phyloP scores from a whole-genome alignment of 129 eudicot genomes.

The Escallonia herrerae region DNA sequence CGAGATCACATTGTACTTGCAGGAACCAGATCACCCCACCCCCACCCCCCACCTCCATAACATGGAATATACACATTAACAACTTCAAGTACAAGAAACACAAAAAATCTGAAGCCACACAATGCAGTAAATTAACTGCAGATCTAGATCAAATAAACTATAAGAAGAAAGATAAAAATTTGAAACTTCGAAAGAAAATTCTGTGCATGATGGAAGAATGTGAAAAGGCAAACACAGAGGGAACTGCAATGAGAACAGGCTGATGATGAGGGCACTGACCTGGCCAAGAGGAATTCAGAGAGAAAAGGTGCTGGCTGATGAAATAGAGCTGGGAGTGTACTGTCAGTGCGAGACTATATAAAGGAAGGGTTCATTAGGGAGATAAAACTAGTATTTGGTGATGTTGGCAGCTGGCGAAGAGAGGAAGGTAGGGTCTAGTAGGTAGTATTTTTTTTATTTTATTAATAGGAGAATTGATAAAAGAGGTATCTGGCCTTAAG shows the following conservation, averaged over 20 bases:
- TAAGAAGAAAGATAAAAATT: conserved; percentile 13
- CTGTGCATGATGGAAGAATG: conserved; percentile 1
- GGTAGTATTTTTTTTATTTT: conserved; percentile 22
- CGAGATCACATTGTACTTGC: neutral
- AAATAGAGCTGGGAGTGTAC: conserved; percentile 25
- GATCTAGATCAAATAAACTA: conserved; percentile 35
- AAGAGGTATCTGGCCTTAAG: no score
- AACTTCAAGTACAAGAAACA: conserved; percentile 5
- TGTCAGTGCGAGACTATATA: conserved; percentile 26
- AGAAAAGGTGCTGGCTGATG: conserved; percentile 16
- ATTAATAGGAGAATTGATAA: no score
- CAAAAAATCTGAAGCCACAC: conserved; percentile 7
- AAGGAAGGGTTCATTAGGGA: conserved; percentile 25
- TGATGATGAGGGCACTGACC: conserved; percentile 40
- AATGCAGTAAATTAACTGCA: conserved; percentile 20
- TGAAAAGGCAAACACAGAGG: conserved; percentile 5
- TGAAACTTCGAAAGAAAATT: conserved; percentile 4
- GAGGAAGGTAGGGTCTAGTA: conserved; percentile 9
- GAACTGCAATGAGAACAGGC: conserved; percentile 14
- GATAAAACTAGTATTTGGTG: conserved; percentile 12
- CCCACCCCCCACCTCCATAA: neutral
- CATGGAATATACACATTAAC: neutral
- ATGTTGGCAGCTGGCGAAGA: conserved; percentile 25
- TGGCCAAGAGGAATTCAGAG: conserved; percentile 31
- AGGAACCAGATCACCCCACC: neutral